Percentiles rank a stretch among this genome's conserved stretches.
phyloP scores from a whole-genome alignment of 2,329 filamentous ascomycete genomes.

The Diplocarpon rosae region DNA sequence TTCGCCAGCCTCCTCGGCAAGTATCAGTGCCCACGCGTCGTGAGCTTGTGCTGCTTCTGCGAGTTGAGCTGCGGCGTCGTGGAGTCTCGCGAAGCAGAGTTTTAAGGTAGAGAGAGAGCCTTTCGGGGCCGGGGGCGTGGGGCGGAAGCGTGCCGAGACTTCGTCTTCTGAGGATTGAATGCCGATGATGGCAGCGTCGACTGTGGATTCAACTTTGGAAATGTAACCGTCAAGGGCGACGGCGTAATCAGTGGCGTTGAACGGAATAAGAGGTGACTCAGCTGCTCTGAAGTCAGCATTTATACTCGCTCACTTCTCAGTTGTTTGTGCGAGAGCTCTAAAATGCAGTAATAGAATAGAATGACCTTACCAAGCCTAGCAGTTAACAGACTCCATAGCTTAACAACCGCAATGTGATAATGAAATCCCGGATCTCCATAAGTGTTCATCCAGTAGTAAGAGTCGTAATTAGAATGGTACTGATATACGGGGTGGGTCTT shows the following conservation, averaged over 20 bases:
- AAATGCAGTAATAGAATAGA: too few species aligned
- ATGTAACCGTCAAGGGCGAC: slow-evolving; percentile 25
- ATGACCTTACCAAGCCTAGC: slow-evolving; percentile 29
- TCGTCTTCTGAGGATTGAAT: slow-evolving; percentile 18
- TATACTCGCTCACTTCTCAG: too few species aligned
- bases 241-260: slow-evolving; percentile 38
- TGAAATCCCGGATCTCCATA: slow-evolving; percentile 58
- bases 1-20: slow-evolving; percentile 35
- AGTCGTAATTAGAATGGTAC: slow-evolving; percentile 80
- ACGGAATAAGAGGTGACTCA: slow-evolving; percentile 39
- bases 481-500: slow-evolving; percentile 46
- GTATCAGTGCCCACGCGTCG: slow-evolving; percentile 21
- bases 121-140: slow-evolving; percentile 10
- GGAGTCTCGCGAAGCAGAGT: slow-evolving; percentile 21
- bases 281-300: slow-evolving; percentile 9
- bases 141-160: slow-evolving; percentile 23
- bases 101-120: slow-evolving; percentile 19
- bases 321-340: too few species aligned
- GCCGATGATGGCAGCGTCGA: slow-evolving; percentile 17
- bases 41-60: slow-evolving; percentile 19
- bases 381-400: slow-evolving; percentile 39
- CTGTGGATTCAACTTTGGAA: slow-evolving; percentile 21
- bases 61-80: slow-evolving; percentile 19
- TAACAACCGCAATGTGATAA: slow-evolving; percentile 48
- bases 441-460: slow-evolving; percentile 71